Evolutionary conservation across 2,329 filamentous ascomycete genomes (phyloP).

Genomic region (Boeremia lycopersici): DNA sequence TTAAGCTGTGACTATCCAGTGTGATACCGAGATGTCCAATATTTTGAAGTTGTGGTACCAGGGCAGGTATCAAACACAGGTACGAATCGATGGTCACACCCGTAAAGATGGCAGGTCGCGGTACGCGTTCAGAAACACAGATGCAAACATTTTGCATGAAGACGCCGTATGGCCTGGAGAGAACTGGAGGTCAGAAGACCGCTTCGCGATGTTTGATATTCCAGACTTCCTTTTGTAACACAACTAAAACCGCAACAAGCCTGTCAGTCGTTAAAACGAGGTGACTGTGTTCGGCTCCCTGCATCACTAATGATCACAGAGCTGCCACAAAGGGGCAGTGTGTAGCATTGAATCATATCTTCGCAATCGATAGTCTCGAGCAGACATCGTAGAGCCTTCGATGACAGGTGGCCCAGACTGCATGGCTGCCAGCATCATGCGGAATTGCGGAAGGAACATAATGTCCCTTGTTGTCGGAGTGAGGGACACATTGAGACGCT

Average conservation of each 20-base stretch:
- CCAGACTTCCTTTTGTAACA: background rate
- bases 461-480: slow-evolving; percentile 5
- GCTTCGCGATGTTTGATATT: background rate
- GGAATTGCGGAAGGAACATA: slow-evolving; percentile 5
- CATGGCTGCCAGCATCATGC: slow-evolving; percentile 10
- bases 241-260: slow-evolving; percentile 17
- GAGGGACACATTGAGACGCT: slow-evolving; percentile 8
- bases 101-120: slow-evolving; percentile 15
- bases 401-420: slow-evolving; percentile 7
- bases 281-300: slow-evolving; percentile 20
- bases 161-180: background rate
- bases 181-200: slow-evolving; percentile 18
- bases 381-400: background rate
- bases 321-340: slow-evolving; percentile 2
- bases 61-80: slow-evolving; percentile 22
- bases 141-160: background rate
- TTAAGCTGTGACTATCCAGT: background rate
- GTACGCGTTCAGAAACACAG: background rate
- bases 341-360: background rate
- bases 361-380: background rate
- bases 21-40: slow-evolving; percentile 21
- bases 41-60: slow-evolving; percentile 20
- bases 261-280: slow-evolving; percentile 31
- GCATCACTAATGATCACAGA: slow-evolving; percentile 5
- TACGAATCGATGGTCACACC: slow-evolving; percentile 16